Evolutionary conservation across 495 filamentous ascomycete species (phyloP), one percentile per base, ranked within the genome.

Genomic region (Aspergillus carlsbadensis): DNA sequence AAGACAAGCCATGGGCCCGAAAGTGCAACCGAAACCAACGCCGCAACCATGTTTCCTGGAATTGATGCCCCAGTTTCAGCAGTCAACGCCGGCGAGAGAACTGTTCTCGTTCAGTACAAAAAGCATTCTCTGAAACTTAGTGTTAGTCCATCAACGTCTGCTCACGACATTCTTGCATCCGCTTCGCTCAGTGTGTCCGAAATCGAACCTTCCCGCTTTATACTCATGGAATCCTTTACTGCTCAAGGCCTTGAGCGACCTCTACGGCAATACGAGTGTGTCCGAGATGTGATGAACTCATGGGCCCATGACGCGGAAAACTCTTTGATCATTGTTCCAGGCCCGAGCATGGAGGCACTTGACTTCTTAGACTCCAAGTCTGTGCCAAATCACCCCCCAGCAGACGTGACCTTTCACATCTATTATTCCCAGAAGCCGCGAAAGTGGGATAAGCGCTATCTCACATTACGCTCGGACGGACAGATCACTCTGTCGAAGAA

Each of bases 221-320:
- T 94, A 14, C 60, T 97, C 1, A 68, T 92, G 33, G 94, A 98
- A 68, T 83, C 80, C 1, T 97, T 89, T 65, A 69, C 73, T 17
- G 78, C 83, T 35, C 72, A 93, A 1, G 91, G 91, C n/a, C 76
- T 98, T 3, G 88, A 95, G 65, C 84, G 94, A 42, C 85, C 89
- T 4, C 68, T 98, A 21, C 89, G 94, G 11, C 85, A 82, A 7
- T 97, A 96, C 67, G 94, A 98, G 73, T 84, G 82, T 57, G 79
- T 98, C 22, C 83, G 91, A 34, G 91, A 96, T 69, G 82, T 96
- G 22, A 79, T 97, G 80, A 95, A 93, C 67, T 94, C 91, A 3
- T 98, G 94, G 94, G 85, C 93, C 33, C 71, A 78, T 14, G 92
- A 96, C 66, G 74, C 77, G 1, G 81, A 88, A 58, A 93, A 94